A percentile compares a stretch with the other conserved stretches of the same genome.
Evolutionary conservation across 2,329 filamentous ascomycete genomes (phyloP).

Genomic region (Alternaria sp.): DNA sequence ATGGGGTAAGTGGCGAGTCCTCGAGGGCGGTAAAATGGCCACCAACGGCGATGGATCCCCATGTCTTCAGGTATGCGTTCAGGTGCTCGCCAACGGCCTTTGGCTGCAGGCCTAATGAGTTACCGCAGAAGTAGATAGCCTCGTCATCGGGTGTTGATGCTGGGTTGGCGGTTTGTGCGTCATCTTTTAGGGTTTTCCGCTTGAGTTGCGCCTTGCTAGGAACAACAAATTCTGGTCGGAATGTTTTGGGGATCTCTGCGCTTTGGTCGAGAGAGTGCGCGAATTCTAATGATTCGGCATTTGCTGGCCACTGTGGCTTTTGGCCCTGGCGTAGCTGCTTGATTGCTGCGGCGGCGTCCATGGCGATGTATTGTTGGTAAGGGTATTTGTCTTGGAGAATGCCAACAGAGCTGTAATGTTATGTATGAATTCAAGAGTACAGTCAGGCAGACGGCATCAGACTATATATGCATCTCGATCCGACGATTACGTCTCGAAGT

Average conservation of each 20-base stretch:
- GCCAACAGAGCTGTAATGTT: background rate
- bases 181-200: conserved; percentile 61
- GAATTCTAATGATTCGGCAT: conserved; percentile 34
- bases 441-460: background rate
- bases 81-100: conserved; percentile 71
- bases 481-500: conserved; percentile 20
- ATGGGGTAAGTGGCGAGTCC: conserved; percentile 74
- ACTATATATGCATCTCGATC: conserved; percentile 16
- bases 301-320: conserved; percentile 39
- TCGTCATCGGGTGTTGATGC: conserved; percentile 51
- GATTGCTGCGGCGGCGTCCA: conserved; percentile 37
- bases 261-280: conserved; percentile 39
- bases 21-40: conserved; percentile 78
- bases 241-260: conserved; percentile 46
- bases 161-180: conserved; percentile 37
- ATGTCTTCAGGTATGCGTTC: conserved; percentile 77
- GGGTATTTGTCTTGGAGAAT: background rate
- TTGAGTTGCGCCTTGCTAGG: conserved; percentile 77
- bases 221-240: conserved; percentile 75
- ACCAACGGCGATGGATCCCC: conserved; percentile 82
- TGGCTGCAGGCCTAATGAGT: conserved; percentile 86
- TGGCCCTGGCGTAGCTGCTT: conserved; percentile 38
- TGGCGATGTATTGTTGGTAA: conserved; percentile 16
- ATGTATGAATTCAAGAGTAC: background rate
- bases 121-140: conserved; percentile 84